Conservation (phyloP, 768 basidiomycete genomes). For the Thelephora ganbajun region DNA sequence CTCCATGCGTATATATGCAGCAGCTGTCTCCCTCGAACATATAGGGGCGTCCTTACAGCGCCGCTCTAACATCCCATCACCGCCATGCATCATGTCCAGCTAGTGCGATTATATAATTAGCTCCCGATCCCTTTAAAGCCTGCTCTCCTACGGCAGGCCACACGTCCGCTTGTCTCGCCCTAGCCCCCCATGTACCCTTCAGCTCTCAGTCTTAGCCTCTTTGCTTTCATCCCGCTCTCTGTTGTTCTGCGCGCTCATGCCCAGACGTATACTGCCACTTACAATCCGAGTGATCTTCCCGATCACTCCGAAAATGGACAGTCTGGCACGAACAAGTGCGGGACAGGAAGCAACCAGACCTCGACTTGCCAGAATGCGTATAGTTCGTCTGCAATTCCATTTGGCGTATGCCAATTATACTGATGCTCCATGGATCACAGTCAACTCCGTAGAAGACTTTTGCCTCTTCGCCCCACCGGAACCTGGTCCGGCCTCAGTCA, state of each 20-base stretch:
- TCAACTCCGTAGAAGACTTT: conserved; percentile 47
- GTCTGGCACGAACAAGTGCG: conserved; percentile 53
- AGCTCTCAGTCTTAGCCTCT: conserved; percentile 2
- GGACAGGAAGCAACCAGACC: conserved; percentile 34
- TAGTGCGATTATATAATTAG: too few relatives aligned
- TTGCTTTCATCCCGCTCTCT: conserved; percentile 4
- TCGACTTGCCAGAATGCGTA: conserved; percentile 58
- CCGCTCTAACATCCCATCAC: too few relatives aligned
- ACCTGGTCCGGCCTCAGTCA: conserved; percentile 34
- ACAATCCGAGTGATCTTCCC: conserved; percentile 34
- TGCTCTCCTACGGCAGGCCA: too few relatives aligned
- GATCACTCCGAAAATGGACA: conserved; percentile 42
- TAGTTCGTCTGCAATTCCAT: conserved; percentile 22
- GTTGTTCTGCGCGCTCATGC: conserved; percentile 8
- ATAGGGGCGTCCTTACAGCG: too few relatives aligned
- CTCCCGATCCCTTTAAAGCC: too few relatives aligned
- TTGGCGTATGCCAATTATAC: background rate
- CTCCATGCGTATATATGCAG: too few relatives aligned
- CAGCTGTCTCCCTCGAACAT: too few relatives aligned
- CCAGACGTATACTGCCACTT: conserved; percentile 30
- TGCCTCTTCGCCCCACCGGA: conserved; percentile 39
- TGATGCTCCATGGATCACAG: conserved; percentile 14
- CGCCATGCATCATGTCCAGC: too few relatives aligned
- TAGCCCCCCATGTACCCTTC: background rate
- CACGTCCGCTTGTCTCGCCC: too few relatives aligned